A percentile compares a stretch with the other conserved stretches of the same genome.
Evolutionary conservation across 1,139 yeast genomes (phyloP).

Genomic region (Lodderomyces beijingensis): DNA sequence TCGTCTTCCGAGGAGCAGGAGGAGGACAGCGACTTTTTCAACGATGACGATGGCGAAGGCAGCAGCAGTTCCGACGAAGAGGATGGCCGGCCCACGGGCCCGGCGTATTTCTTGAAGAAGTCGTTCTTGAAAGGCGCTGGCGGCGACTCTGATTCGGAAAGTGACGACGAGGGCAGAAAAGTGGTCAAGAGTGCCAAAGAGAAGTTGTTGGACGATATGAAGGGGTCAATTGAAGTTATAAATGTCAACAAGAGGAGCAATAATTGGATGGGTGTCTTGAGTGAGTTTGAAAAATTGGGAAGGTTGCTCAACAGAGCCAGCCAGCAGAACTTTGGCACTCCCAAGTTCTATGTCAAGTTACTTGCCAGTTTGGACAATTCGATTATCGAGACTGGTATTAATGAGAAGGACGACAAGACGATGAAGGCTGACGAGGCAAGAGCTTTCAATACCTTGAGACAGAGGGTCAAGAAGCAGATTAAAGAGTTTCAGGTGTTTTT

Average conservation of each 20-base stretch:
- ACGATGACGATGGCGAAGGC: constrained; percentile 36
- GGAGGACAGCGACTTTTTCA: constrained; percentile 10
- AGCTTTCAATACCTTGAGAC: constrained; percentile 84
- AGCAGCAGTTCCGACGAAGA: constrained; percentile 40
- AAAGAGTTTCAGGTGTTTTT: constrained; percentile 63
- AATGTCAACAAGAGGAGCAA: constrained; percentile 66
- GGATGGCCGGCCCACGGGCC: constrained; percentile 46
- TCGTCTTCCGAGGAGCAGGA: constrained; percentile 30
- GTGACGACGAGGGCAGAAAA: constrained; percentile 68
- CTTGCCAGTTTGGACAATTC: constrained; percentile 72
- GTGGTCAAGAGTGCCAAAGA: constrained; percentile 94
- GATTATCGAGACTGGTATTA: constrained; percentile 51
- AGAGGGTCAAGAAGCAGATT: constrained; percentile 77
- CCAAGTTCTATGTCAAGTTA: constrained; percentile 65
- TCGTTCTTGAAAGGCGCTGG: constrained; percentile 51
- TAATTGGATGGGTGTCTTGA: constrained; percentile 76
- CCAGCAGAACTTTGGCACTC: constrained; percentile 72
- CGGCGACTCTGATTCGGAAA: constrained; percentile 46
- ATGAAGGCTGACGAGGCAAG: constrained; percentile 81
- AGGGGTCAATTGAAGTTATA: constrained; percentile 59
- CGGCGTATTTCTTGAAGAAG: constrained; percentile 55
- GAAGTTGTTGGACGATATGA: constrained; percentile 85
- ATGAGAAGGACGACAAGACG: constrained; percentile 63
- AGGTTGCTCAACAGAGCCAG: constrained; percentile 63
- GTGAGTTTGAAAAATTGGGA: constrained; percentile 75